A percentile compares a stretch with the other conserved stretches of the same genome.
Conservation (phyloP, 2,329 filamentous ascomycete genomes). For the Cladosporium sp. region DNA sequence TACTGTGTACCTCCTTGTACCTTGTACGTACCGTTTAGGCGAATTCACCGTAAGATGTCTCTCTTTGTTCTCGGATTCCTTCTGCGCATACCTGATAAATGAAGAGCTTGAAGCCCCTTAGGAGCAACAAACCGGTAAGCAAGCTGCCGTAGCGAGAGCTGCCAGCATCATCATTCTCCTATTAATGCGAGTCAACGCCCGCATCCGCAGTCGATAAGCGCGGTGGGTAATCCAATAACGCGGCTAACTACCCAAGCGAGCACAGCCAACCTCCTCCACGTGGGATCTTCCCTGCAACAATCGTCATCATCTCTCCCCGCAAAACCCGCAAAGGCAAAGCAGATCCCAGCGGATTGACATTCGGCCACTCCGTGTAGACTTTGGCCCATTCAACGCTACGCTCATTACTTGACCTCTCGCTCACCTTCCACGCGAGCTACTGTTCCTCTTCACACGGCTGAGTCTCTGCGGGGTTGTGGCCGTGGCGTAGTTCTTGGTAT, state of each 20-base stretch:
- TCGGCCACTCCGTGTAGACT: slow-evolving; percentile 8
- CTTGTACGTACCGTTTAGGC: not conserved
- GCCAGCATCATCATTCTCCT: not conserved
- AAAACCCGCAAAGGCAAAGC: not conserved
- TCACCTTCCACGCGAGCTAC: not conserved
- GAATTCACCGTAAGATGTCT: not conserved
- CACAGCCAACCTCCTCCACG: not conserved
- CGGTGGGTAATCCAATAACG: not conserved
- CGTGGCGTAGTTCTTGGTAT: not conserved
- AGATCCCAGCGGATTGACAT: not conserved
- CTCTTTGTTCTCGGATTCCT: not conserved
- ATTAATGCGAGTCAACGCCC: not conserved
- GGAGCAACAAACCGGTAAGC: not conserved
- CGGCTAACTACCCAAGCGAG: not conserved
- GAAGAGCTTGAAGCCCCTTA: not conserved
- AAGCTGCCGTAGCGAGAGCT: not conserved
- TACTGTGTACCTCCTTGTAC: not conserved
- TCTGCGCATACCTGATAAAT: not conserved
- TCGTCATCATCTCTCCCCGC: slow-evolving; percentile 5
- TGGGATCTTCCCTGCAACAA: slow-evolving; percentile 4
- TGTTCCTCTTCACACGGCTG: not conserved
- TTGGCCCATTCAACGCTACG: not conserved
- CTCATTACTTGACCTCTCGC: not conserved
- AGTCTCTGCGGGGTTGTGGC: not conserved
- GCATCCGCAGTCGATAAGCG: not conserved